These are phyloP conservation scores for Esteya vermicola DNA, from an alignment of 2,329 filamentous ascomycete genomes.

Conservation along the genomic window DNA sequence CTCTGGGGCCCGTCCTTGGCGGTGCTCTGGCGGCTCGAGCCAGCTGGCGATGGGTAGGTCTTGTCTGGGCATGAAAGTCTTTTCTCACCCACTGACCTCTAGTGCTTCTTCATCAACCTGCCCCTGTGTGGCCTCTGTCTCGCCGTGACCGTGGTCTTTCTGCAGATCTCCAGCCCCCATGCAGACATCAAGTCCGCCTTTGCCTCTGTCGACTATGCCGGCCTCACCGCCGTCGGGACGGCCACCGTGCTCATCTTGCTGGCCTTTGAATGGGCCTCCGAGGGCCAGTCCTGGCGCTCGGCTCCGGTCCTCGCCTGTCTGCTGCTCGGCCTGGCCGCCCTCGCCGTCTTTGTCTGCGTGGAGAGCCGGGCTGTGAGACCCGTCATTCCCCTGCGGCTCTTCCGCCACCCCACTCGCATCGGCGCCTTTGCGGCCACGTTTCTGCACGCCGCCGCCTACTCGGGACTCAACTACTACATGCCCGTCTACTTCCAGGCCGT, in stretches of 20 bases:
- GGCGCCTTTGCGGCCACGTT: slow-evolving; percentile 61
- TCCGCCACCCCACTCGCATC: slow-evolving; percentile 49
- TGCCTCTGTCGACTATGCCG: slow-evolving; percentile 45
- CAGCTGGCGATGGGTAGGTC: neutral
- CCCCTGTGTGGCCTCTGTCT: slow-evolving; percentile 23
- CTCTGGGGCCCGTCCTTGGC: slow-evolving; percentile 4
- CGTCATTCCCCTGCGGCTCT: slow-evolving; percentile 60
- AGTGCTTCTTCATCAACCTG: slow-evolving; percentile 4
- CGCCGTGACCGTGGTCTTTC: slow-evolving; percentile 40
- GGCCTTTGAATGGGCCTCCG: slow-evolving; percentile 70
- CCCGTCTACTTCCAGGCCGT: slow-evolving; percentile 74
- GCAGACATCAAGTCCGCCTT: slow-evolving; percentile 48
- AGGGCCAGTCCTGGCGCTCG: slow-evolving; percentile 59
- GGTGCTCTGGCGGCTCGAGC: slow-evolving; percentile 1
- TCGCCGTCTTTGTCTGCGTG: slow-evolving; percentile 53
- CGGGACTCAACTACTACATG: slow-evolving; percentile 62
- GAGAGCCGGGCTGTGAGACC: slow-evolving; percentile 65
- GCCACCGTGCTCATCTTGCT: slow-evolving; percentile 25
- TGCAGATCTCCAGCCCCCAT: slow-evolving; percentile 52
- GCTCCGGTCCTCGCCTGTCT: slow-evolving; percentile 58
- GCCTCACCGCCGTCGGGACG: slow-evolving; percentile 16
- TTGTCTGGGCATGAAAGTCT: too few species aligned
- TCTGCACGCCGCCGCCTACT: slow-evolving; percentile 50
- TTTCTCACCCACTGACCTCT: too few species aligned
- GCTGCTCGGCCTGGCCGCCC: slow-evolving; percentile 14